Base-by-base conservation (phyloP, 768 basidiomycete genomes). In the Podaxis sp. region DNA sequence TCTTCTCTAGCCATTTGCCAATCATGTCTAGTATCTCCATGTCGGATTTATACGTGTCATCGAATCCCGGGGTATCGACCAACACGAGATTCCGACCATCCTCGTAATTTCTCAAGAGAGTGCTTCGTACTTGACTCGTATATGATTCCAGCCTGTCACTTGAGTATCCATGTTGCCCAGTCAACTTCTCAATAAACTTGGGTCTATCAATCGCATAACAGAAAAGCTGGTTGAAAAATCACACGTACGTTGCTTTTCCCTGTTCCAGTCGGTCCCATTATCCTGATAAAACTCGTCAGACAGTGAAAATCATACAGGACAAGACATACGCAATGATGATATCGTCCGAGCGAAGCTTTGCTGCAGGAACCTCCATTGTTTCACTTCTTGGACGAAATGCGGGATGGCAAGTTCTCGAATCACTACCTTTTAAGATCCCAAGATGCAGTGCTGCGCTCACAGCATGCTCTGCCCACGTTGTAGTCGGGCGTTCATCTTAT, bases 31-130 rank as follows among this genome's bases (percentile, higher is more conserved):
- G 68, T 30, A 75, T 66, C 8, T 72, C 65, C 4, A 58, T 52
- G 59, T 75, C 74, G 0, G 63, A 63, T n/a, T 49, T 24, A 15
- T 66, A 58, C 2, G 69, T 69, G 63, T 74, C 70, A 30, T 76
- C 68, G 46, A 74, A 56, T n/a, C 60, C 60, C 1, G 60, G 60
- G 3, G 53, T 62, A n/a, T 62, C 60, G 20, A 62, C 41, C 17
- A 62, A 41, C 13, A 62, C 60, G 12, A 62, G 20, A 44, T 26
- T 17, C 17, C 24, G 22, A 49, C 20, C 17, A 13, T 22, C 28
- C 28, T 3, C 3, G 28, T 28, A 28, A 28, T 28, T 5, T 28
- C 7, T 3, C 28, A 28, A 3, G 26, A 49, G 22, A 49, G 26
- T 20, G 5, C 33, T 46, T 15, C 44, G 44, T 7, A 49, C 30